Base-by-base conservation (phyloP, 2,329 filamentous ascomycete species). In the Pseudopithomyces chartarum region DNA sequence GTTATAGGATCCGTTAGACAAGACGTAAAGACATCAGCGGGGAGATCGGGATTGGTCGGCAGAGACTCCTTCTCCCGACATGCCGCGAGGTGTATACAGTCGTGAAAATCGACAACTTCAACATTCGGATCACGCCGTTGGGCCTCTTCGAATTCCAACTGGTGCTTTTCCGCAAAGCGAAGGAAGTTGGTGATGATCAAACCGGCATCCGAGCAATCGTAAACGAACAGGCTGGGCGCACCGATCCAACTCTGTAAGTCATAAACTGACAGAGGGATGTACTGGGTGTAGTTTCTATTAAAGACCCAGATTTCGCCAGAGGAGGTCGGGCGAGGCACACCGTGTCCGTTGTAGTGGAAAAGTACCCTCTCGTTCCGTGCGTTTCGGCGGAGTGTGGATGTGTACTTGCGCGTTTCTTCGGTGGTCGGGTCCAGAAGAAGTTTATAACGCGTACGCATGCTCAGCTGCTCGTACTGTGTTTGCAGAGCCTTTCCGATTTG, bases 261-360 rank as follows among this genome's bases (percentile, higher is more conserved):
- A 69, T 96, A 97, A 8, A 99, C 81, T 1, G 94, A 97, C 42
- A 99, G 91, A 0, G 95, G 95, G 40, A 99, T 99, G 73, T 99
- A 99, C 77, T 99, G 95, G 0, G 95, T 99, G 74, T 97, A 99
- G 65, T 92, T 98, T 67, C 95, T 94, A 78, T 99, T 99, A 76
- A 99, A 99, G 5, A 98, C 96, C 95, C 95, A 99, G 19, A 99
- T 96, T 76, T 99, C 95, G 13, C 95, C 95, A 4, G 94, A 97
- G 2, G 90, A 87, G 0, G 95, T 99, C 2, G 95, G 95, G 70
- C 97, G 92, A 1, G 95, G 95, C 11, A 99, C 95, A 45, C 95
- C 95, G 75, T 99, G 95, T 15, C 95, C 95, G 68, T 99, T 99
- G 82, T 99, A 99, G 74, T 99, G 95, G 68, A 99, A 91, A n/a